A percentile compares a stretch with the other conserved stretches of the same genome.
Evolutionary conservation across 2,329 filamentous ascomycete genomes (phyloP).

Genomic region (Monosporascus sp.): DNA sequence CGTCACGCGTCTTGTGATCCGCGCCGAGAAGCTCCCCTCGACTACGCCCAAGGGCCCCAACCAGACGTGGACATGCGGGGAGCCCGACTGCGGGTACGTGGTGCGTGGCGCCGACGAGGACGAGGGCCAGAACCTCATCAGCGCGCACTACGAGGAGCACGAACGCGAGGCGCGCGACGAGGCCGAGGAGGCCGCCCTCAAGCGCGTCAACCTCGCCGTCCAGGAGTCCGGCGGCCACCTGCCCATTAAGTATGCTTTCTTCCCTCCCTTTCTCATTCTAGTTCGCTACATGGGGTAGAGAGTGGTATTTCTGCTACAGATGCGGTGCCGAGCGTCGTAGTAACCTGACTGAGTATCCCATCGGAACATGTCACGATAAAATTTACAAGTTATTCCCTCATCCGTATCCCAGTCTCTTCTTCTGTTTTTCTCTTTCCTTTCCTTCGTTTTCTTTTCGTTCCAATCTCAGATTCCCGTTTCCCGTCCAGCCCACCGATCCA

Average conservation of each 20-base stretch:
- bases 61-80: conserved; percentile 61
- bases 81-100: conserved; percentile 58
- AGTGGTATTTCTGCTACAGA: background rate
- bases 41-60: conserved; percentile 48
- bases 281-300: conserved; percentile 17
- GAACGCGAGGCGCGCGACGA: conserved; percentile 47
- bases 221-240: conserved; percentile 52
- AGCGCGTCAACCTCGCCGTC: conserved; percentile 46
- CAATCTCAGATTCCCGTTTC: no score
- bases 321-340: background rate
- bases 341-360: background rate
- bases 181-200: conserved; percentile 26
- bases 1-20: conserved; percentile 34
- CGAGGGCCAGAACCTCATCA: conserved; percentile 51
- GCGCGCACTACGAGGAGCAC: conserved; percentile 57
- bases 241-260: conserved; percentile 49
- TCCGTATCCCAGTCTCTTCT: no score
- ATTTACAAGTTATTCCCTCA: no score
- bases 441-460: no score
- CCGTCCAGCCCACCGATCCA: no score
- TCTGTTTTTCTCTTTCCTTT: no score
- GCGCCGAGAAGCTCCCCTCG: conserved; percentile 45
- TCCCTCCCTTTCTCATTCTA: conserved; percentile 29
- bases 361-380: no score
- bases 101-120: conserved; percentile 57